phyloP scores from a whole-genome alignment of 495 filamentous ascomycete genomes.

The Penicillium bialowiezense region DNA sequence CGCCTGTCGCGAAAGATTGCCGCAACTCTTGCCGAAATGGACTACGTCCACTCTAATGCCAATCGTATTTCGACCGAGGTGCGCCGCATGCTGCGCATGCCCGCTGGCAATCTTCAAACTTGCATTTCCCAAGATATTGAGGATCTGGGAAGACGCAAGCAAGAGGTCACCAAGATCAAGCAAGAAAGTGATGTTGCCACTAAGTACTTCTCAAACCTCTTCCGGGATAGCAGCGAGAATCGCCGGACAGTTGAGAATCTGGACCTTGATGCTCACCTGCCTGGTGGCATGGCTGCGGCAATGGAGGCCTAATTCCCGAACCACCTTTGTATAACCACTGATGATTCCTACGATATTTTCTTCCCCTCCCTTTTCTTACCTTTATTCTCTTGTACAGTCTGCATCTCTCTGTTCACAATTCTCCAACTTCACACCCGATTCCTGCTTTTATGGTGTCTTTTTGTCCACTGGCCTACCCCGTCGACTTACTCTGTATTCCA shows the following conservation, averaged over 20 bases:
- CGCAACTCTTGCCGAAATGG: slow-evolving; percentile 68
- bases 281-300: slow-evolving; percentile 36
- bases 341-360: slow-evolving; percentile 8
- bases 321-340: slow-evolving; percentile 18
- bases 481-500: slow-evolving; percentile 10
- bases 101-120: slow-evolving; percentile 75
- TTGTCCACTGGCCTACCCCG: neutral
- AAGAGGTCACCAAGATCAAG: slow-evolving; percentile 74
- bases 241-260: slow-evolving; percentile 70
- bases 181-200: slow-evolving; percentile 71
- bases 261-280: slow-evolving; percentile 67
- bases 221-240: slow-evolving; percentile 70
- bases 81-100: slow-evolving; percentile 80
- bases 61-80: slow-evolving; percentile 77
- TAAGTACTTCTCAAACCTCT: slow-evolving; percentile 85
- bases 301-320: slow-evolving; percentile 16
- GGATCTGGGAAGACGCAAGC: slow-evolving; percentile 69
- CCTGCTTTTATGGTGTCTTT: slow-evolving; percentile 3
- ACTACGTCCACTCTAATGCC: slow-evolving; percentile 90
- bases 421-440: neutral
- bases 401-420: neutral
- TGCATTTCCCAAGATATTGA: slow-evolving; percentile 79
- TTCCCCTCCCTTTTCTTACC: neutral
- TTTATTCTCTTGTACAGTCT: slow-evolving; percentile 14
- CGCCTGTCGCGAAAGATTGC: slow-evolving; percentile 85